Evolutionary conservation across 129 eudicot species (phyloP).

Genomic region (Centaurea solstitialis): DNA sequence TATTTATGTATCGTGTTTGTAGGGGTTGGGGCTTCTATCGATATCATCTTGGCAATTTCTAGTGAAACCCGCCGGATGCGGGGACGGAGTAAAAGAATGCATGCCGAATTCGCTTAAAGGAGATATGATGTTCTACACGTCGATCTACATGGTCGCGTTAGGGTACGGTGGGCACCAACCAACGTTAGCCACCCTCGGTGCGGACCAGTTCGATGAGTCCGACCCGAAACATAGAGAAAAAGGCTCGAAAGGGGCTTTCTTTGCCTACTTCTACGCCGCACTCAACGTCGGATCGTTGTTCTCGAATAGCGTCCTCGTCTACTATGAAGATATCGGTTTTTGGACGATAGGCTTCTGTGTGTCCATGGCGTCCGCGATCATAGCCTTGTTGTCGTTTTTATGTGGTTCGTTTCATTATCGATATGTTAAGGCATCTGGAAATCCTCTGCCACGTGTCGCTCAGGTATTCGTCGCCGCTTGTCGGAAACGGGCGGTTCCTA

Average conservation of each 20-base stretch:
- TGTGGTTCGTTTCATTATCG: conserved; percentile 60
- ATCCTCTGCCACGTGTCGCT: conserved; percentile 72
- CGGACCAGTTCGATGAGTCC: conserved; percentile 75
- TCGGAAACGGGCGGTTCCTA: conserved; percentile 38
- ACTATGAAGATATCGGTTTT: conserved; percentile 69
- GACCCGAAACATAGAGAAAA: conserved; percentile 39
- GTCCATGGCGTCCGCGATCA: conserved; percentile 56
- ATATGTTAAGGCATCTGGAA: conserved; percentile 64
- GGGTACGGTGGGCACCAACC: conserved; percentile 98
- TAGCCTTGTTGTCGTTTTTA: conserved; percentile 48
- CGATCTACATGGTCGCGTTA: conserved; percentile 78
- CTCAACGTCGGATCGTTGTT: conserved; percentile 78
- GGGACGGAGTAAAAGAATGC: conserved; percentile 56
- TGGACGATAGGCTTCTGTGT: conserved; percentile 86
- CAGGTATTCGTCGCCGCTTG: conserved; percentile 79
- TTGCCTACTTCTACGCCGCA: conserved; percentile 76
- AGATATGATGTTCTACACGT: conserved; percentile 50
- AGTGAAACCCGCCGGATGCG: conserved; percentile 74
- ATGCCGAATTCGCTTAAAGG: conserved; percentile 40
- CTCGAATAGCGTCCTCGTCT: conserved; percentile 76
- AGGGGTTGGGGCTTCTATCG: conserved; percentile 72
- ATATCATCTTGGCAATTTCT: conserved; percentile 66
- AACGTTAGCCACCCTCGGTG: conserved; percentile 79
- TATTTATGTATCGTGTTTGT: neutral
- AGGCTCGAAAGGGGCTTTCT: conserved; percentile 54